Conservation (phyloP, 2,329 filamentous ascomycete species). For the Mycosphaerella sp. region DNA sequence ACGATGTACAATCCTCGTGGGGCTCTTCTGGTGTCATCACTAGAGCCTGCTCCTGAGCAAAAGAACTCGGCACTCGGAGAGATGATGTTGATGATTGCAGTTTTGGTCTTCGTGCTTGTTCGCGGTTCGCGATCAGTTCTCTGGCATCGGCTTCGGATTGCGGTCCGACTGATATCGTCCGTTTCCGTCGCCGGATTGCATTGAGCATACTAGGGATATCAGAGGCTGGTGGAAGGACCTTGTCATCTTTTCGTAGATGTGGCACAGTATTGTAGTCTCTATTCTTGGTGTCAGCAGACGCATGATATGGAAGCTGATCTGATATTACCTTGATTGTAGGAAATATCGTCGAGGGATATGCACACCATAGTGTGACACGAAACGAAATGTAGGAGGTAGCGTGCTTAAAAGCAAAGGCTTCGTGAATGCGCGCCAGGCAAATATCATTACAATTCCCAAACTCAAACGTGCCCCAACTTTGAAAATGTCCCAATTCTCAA, state of each 20-base stretch:
- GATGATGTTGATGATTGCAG: constrained; percentile 11
- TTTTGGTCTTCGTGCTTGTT: constrained; percentile 43
- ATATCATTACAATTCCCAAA: constrained; percentile 74
- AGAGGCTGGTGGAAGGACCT: constrained; percentile 81
- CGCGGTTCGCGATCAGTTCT: constrained; percentile 86
- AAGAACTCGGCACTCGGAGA: background rate
- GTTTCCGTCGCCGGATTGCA: constrained; percentile 71
- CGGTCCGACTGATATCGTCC: constrained; percentile 83
- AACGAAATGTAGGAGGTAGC: constrained; percentile 79
- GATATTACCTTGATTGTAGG: constrained; percentile 65
- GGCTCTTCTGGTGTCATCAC: constrained; percentile 18
- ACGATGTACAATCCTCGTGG: constrained; percentile 6
- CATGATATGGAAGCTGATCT: background rate
- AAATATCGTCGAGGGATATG: constrained; percentile 86
- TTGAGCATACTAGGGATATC: constrained; percentile 78
- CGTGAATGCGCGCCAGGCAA: constrained; percentile 83
- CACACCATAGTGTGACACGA: constrained; percentile 72
- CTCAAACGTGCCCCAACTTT: constrained; percentile 63
- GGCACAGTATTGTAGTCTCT: constrained; percentile 80
- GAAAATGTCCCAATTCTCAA: constrained; percentile 57
- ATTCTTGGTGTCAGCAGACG: constrained; percentile 2
- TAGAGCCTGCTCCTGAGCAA: background rate
- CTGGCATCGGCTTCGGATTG: constrained; percentile 96
- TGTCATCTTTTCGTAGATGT: constrained; percentile 66
- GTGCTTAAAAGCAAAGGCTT: constrained; percentile 73